Evolutionary conservation across 352 stramenopile species (phyloP).

Genomic region (Phytophthora fragariaefolia): DNA sequence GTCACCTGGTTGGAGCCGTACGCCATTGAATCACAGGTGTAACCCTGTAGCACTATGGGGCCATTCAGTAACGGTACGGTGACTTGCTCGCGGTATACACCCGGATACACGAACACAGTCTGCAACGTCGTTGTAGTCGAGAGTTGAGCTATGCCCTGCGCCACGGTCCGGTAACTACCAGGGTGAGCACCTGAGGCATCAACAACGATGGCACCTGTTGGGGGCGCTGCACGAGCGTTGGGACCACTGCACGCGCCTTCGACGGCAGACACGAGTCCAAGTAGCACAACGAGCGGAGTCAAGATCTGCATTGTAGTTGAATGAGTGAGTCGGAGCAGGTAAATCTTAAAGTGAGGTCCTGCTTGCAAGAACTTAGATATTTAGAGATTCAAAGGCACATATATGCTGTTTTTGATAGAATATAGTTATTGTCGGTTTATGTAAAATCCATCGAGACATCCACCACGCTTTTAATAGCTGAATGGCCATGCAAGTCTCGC

Average conservation of each 20-base stretch:
- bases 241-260: not conserved
- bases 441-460: no score
- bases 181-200: not conserved
- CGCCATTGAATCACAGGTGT: not conserved
- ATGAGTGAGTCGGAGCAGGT: not conserved
- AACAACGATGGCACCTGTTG: not conserved
- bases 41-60: not conserved
- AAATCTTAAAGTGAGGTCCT: not conserved
- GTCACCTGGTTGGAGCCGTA: not conserved
- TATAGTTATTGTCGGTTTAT: no score
- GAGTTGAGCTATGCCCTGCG: not conserved
- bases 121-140: not conserved
- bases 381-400: no score
- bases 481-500: no score
- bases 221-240: not conserved
- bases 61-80: not conserved
- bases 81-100: not conserved
- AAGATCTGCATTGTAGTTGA: constrained; percentile 1
- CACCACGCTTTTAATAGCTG: no score
- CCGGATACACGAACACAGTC: not conserved
- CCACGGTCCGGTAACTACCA: not conserved
- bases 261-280: not conserved
- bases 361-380: no score
- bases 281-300: not conserved
- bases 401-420: no score